Percentiles rank a stretch among this genome's conserved stretches.
Conservation (phyloP, 73 alveolate genomes). For the Stentor roeselii region DNA sequence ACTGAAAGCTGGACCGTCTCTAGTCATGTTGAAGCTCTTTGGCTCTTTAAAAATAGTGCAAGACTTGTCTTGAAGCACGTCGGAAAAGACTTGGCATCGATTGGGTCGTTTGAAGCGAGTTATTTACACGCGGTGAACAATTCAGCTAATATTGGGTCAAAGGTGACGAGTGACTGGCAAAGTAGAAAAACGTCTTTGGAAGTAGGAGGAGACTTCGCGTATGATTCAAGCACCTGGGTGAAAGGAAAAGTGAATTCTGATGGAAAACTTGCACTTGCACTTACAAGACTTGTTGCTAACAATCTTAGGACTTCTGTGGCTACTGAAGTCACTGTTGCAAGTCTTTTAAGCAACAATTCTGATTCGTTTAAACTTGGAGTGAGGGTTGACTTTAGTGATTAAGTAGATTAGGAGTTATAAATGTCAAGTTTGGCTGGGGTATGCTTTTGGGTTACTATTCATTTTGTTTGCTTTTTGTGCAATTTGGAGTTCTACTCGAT, state of each 20-base stretch:
- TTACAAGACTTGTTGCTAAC: not conserved
- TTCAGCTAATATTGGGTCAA: not conserved
- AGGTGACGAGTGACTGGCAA: not conserved
- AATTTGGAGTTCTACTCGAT: too few relatives aligned
- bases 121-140: not conserved
- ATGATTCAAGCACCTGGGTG: not conserved
- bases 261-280: not conserved
- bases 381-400: not conserved
- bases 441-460: too few relatives aligned
- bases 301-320: constrained; percentile 1
- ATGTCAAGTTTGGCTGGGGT: too few relatives aligned
- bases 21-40: not conserved
- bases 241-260: not conserved
- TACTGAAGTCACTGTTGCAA: not conserved
- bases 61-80: constrained; percentile 21
- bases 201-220: constrained; percentile 10
- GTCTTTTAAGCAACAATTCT: not conserved
- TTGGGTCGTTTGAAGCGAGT: not conserved
- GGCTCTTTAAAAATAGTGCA: not conserved
- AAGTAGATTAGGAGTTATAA: too few relatives aligned
- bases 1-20: not conserved
- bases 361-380: constrained; percentile 3
- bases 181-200: not conserved
- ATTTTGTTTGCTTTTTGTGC: too few relatives aligned
- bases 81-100: not conserved